phyloP scores from a whole-genome alignment of 805 yeast genomes.

The Saccharomyces mikatae region DNA sequence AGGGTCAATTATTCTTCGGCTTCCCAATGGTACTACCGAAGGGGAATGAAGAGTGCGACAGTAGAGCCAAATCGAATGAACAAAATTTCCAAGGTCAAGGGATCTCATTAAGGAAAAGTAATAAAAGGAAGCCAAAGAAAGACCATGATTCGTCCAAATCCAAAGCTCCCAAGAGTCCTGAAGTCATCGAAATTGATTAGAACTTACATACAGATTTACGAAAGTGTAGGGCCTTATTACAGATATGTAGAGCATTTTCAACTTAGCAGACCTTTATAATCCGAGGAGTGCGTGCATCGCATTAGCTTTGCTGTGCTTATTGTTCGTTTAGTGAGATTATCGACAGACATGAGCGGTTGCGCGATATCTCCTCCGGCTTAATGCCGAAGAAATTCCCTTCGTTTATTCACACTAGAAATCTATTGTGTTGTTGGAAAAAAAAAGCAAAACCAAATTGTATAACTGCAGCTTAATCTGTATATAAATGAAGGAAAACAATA shows the following conservation, averaged over 20 bases:
- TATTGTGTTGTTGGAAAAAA: background rate
- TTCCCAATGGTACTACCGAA: slow-evolving; percentile 57
- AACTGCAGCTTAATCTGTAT: background rate
- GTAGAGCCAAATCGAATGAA: slow-evolving; percentile 4
- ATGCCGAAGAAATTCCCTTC: background rate
- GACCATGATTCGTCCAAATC: slow-evolving; percentile 50
- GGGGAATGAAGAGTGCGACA: slow-evolving; percentile 27
- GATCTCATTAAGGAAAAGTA: slow-evolving; percentile 60
- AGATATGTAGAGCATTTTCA: background rate
- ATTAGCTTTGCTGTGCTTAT: background rate
- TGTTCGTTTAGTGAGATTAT: background rate
- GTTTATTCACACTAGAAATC: background rate
- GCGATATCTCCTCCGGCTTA: background rate
- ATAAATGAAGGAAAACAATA: background rate
- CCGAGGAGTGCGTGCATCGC: background rate
- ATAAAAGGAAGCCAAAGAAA: slow-evolving; percentile 56
- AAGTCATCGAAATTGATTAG: slow-evolving; percentile 70
- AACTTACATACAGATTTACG: background rate
- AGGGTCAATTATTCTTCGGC: slow-evolving; percentile 87
- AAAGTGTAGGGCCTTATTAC: background rate
- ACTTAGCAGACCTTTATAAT: background rate
- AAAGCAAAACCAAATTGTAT: background rate
- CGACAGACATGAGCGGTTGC: background rate
- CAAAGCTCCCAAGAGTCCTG: slow-evolving; percentile 60
- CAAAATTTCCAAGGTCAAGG: slow-evolving; percentile 57